Evolutionary conservation across 768 basidiomycete species (phyloP).

Genomic region (Exidia glandulosa): DNA sequence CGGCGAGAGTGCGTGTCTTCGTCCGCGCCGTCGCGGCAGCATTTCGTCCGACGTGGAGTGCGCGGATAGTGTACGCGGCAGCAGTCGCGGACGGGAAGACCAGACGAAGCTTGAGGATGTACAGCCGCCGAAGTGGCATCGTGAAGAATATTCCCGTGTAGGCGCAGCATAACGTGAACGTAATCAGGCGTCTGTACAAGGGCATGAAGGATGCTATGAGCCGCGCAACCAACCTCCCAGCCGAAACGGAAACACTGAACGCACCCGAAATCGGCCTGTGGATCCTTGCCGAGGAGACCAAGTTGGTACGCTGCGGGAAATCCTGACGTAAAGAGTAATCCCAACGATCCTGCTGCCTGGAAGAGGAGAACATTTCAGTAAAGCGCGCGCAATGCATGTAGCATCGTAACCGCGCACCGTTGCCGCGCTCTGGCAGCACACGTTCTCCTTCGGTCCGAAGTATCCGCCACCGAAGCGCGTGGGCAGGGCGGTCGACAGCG

Average conservation of each 20-base stretch:
- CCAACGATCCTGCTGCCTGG: slow-evolving; percentile 41
- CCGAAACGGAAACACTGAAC: neutral
- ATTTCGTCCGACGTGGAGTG: slow-evolving; percentile 39
- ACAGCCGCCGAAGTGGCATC: slow-evolving; percentile 50
- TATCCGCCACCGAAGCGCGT: slow-evolving; percentile 39
- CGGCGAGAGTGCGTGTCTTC: slow-evolving; percentile 41
- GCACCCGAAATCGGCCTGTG: slow-evolving; percentile 38
- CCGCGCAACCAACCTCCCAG: neutral
- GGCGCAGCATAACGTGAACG: slow-evolving; percentile 40
- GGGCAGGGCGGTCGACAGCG: slow-evolving; percentile 38
- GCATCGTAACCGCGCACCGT: slow-evolving; percentile 27
- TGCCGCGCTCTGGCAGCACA: slow-evolving; percentile 49
- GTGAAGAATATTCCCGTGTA: slow-evolving; percentile 61
- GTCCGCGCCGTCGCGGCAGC: slow-evolving; percentile 42
- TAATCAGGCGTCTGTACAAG: slow-evolving; percentile 29
- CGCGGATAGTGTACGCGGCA: slow-evolving; percentile 54
- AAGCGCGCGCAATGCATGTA: no score
- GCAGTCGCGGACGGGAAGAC: slow-evolving; percentile 58
- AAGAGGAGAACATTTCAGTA: no score
- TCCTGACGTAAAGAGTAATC: slow-evolving; percentile 48
- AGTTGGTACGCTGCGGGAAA: slow-evolving; percentile 53
- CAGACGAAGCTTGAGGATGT: slow-evolving; percentile 50
- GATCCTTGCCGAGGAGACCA: slow-evolving; percentile 32
- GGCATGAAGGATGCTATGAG: neutral
- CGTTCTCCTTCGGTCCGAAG: slow-evolving; percentile 59